phyloP scores from a whole-genome alignment of 1,139 yeast species.

The Geotrichum fermentans region DNA sequence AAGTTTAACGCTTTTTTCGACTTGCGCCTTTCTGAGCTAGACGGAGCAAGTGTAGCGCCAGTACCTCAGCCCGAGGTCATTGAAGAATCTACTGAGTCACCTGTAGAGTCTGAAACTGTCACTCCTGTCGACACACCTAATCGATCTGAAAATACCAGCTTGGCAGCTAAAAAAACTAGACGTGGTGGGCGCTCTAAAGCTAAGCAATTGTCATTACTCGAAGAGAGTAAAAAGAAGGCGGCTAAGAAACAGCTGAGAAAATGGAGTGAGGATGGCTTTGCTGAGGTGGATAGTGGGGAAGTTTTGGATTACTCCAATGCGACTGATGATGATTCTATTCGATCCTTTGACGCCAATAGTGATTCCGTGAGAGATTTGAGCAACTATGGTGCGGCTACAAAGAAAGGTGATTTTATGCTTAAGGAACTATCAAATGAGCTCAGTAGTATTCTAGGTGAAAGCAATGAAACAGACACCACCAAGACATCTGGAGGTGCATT shows the following conservation, averaged over 20 bases:
- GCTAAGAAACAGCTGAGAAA: conserved; percentile 41
- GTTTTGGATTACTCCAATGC: conserved; percentile 47
- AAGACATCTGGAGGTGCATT: conserved; percentile 40
- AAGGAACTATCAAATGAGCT: conserved; percentile 33
- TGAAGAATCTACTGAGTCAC: conserved; percentile 2
- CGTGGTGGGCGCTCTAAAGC: conserved; percentile 24
- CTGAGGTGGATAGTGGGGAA: conserved; percentile 39
- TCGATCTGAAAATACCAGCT: conserved; percentile 12
- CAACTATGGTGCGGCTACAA: conserved; percentile 47
- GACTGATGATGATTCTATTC: conserved; percentile 23
- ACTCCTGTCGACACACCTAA: conserved; percentile 14
- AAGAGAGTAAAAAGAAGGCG: conserved; percentile 21
- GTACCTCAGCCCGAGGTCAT: not conserved
- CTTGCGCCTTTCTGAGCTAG: conserved; percentile 33
- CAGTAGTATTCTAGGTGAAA: conserved; percentile 33
- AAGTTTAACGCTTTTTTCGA: conserved; percentile 36
- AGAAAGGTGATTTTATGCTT: conserved; percentile 48
- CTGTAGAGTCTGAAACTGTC: conserved; percentile 16
- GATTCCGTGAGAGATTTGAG: conserved; percentile 40
- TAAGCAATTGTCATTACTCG: conserved; percentile 21
- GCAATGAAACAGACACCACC: conserved; percentile 26
- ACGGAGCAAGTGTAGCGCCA: conserved; percentile 2
- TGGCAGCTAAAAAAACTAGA: conserved; percentile 15
- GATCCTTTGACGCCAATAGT: conserved; percentile 33
- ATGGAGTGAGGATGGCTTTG: conserved; percentile 50